A percentile compares a stretch with the other conserved stretches of the same genome.
phyloP scores from a whole-genome alignment of 495 filamentous ascomycete genomes.

The Penicillium parvum region DNA sequence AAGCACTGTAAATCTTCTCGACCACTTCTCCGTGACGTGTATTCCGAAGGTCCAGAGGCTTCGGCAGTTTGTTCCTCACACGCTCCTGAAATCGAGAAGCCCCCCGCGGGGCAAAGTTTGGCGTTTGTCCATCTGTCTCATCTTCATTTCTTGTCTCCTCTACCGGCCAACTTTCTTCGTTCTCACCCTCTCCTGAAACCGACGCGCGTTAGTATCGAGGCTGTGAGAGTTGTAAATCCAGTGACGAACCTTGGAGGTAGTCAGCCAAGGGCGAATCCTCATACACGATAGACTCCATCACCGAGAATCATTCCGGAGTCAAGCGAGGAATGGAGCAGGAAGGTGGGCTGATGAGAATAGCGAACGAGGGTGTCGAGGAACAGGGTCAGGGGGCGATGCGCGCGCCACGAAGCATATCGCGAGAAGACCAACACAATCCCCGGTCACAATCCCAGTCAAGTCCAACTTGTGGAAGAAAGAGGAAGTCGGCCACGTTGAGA shows the following conservation, averaged over 20 bases:
- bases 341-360: constrained; percentile 6
- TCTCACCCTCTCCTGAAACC: constrained; percentile 45
- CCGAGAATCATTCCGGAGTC: constrained; percentile 33
- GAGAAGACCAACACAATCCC: constrained; percentile 5
- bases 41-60: constrained; percentile 53
- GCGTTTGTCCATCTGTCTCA: constrained; percentile 26
- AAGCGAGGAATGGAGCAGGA: constrained; percentile 16
- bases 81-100: constrained; percentile 61
- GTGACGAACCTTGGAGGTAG: constrained; percentile 78
- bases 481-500: constrained; percentile 22
- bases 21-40: constrained; percentile 46
- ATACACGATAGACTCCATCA: constrained; percentile 90
- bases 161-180: constrained; percentile 39
- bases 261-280: constrained; percentile 87
- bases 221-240: constrained; percentile 1
- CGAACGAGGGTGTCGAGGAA: constrained; percentile 3
- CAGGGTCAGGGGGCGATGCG: constrained; percentile 6
- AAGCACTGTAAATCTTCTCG: constrained; percentile 51
- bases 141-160: constrained; percentile 40
- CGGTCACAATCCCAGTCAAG: not conserved
- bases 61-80: constrained; percentile 61
- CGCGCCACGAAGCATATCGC: constrained; percentile 21
- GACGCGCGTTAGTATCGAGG: constrained; percentile 14
- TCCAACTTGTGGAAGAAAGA: not conserved
- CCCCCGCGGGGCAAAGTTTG: constrained; percentile 73